phyloP scores from a whole-genome alignment of 352 stramenopile genomes.

The Globisporangium polare region DNA sequence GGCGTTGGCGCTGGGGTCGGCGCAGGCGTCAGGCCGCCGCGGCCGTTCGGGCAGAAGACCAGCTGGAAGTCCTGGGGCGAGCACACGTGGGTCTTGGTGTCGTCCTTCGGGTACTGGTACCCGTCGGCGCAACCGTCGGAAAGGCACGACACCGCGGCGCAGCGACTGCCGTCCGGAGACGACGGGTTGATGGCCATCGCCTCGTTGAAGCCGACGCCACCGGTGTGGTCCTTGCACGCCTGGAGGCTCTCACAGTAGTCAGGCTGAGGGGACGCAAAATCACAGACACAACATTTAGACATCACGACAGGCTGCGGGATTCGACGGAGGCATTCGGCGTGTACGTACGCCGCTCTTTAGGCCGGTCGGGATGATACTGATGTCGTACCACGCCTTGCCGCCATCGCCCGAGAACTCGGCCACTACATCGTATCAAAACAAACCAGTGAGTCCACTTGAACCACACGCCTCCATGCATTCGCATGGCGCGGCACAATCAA shows the following conservation, averaged over 20 bases:
- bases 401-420: constrained; percentile 60
- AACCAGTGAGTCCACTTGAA: not conserved
- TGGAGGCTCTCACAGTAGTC: constrained; percentile 49
- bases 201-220: constrained; percentile 60
- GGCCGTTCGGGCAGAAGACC: constrained; percentile 55
- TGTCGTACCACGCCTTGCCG: constrained; percentile 60
- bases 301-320: not conserved
- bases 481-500: no score
- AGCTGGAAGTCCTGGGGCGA: constrained; percentile 40
- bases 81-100: constrained; percentile 68
- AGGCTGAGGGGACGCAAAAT: constrained; percentile 20
- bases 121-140: constrained; percentile 44
- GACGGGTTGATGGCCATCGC: constrained; percentile 54
- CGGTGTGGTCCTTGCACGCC: constrained; percentile 56
- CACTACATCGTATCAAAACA: constrained; percentile 22
- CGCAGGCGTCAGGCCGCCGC: constrained; percentile 19
- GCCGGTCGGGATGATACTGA: constrained; percentile 74
- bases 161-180: constrained; percentile 31
- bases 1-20: constrained; percentile 28
- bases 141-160: constrained; percentile 46
- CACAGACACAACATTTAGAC: not conserved
- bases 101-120: constrained; percentile 68
- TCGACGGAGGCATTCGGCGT: no score
- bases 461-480: no score
- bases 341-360: constrained; percentile 51